Base-by-base conservation (phyloP, 495 filamentous ascomycete species). In the Talaromyces borbonicus region DNA sequence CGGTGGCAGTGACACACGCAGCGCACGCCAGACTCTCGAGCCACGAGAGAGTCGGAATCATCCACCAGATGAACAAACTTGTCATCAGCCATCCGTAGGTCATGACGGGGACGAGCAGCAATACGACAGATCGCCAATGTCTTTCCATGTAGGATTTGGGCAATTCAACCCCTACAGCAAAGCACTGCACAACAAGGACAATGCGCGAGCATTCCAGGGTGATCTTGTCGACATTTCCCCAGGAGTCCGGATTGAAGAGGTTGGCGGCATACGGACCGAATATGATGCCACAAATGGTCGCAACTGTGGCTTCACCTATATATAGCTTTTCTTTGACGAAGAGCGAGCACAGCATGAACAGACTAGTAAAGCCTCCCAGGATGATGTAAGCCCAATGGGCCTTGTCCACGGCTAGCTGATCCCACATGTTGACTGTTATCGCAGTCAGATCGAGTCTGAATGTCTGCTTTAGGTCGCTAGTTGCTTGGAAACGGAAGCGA, bases 361-460 rank as follows among this genome's bases (percentile, higher is more conserved):
- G 71, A 43, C 84, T 87, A 44, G 93, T 97, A 69, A 99, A 99
- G 55, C 92, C 93, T 52, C 93, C 93, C 30, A 99, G 72, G 65
- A 99, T 96, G 69, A 94, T 87, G 64, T 99, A 99, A 33, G 93
- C 93, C 85, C 95, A 61, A 73, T 99, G 93, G 49, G 93, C 87
- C 73, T 83, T 84, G 60, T 94, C 95, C 70, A 97, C 80, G 43
- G 83, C 80, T 47, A 97, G 72, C 53, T 97, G 87, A 43, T 90
- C 82, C 90, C 90, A 97, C 49, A 97, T 97, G 3, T 41, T 41
- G 38, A 24, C 38, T 24, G n/a, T 41, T 7, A 23, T 14, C 12
- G 24, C n/a, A 40, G 3, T 15, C 37, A 25, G 22, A 23, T 30
- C 27, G n/a, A n/a, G n/a, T n/a, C n/a, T n/a, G n/a, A n/a, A n/a